Evolutionary conservation across 2,329 filamentous ascomycete genomes (phyloP).

Genomic region (Cladosporium halotolerans): DNA sequence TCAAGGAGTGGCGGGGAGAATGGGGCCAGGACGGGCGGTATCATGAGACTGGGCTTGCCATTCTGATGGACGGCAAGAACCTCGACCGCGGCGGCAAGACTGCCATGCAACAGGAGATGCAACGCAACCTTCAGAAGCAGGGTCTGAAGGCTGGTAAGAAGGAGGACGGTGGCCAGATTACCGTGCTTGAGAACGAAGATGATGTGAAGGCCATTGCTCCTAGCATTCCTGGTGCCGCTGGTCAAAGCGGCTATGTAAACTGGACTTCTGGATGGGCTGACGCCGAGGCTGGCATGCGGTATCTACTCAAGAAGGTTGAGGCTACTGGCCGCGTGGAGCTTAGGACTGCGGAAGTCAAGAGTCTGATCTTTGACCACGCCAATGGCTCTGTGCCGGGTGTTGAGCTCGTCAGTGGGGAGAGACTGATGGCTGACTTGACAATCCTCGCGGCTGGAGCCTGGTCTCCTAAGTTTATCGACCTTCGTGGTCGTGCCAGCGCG

Average conservation of each 20-base stretch:
- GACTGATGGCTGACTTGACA: constrained; percentile 61
- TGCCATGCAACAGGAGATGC: constrained; percentile 47
- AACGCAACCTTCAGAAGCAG: constrained; percentile 54
- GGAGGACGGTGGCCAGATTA: constrained; percentile 29
- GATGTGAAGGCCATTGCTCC: constrained; percentile 37
- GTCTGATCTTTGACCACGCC: constrained; percentile 35
- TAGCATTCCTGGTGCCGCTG: constrained; percentile 41
- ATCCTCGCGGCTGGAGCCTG: constrained; percentile 83
- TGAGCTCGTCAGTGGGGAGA: constrained; percentile 45
- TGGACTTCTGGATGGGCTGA: constrained; percentile 72
- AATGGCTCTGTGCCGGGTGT: constrained; percentile 49
- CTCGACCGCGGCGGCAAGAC: constrained; percentile 34
- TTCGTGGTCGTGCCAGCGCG: constrained; percentile 68
- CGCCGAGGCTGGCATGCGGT: constrained; percentile 63
- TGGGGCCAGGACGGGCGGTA: constrained; percentile 61
- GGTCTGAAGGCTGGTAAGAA: constrained; percentile 35
- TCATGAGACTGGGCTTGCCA: constrained; percentile 60
- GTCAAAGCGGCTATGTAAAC: constrained; percentile 67
- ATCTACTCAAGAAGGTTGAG: constrained; percentile 48
- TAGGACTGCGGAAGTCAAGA: constrained; percentile 43
- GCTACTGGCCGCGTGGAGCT: constrained; percentile 49
- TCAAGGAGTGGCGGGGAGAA: constrained; percentile 60
- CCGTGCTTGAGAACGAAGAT: constrained; percentile 32
- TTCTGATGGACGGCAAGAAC: constrained; percentile 51
- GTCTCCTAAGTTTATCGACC: constrained; percentile 70